Evolutionary conservation across 208 protist genomes (phyloP), one percentile per base, ranked within the genome.

Genomic region (Tetramitus jugosus): DNA sequence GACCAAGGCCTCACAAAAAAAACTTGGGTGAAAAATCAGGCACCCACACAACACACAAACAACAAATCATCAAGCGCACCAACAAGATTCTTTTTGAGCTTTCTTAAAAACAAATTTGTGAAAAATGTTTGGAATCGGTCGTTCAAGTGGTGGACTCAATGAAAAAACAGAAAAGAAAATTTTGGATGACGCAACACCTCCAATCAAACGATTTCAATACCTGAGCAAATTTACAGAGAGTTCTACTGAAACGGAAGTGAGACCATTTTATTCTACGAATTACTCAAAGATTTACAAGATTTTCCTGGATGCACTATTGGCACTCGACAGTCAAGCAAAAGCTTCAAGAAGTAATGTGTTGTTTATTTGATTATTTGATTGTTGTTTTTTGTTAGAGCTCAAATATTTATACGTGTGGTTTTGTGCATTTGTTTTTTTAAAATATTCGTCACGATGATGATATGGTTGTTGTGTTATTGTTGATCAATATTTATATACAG

Each of bases 111-210:
- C n/a, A n/a, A n/a, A n/a, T n/a, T n/a, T n/a, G n/a, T n/a, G n/a
- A n/a, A n/a, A n/a, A n/a, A n/a, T n/a, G n/a, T n/a, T n/a, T n/a
- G n/a, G n/a, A n/a, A n/a, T n/a, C n/a, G n/a, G n/a, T n/a, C n/a
- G 56, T 62, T 62, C 56, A 0, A 62, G 26, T 29, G 56, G 56
- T 37, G 35, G 20, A 37, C 26, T 62, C 13, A 29, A 29, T 33
- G n/a, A 20, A 62, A 62, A 62, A 29, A 29, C n/a, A 10, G 56
- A 62, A 29, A 62, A 62, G 56, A 62, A 62, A 62, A 62, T 62
- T 62, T 29, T 62, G 10, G 56, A 62, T 8, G 56, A 62, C 6
- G 35, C 14, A 37, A 29, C n/a, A 62, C 56, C n/a, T 10, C 56
- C 56, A 31, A 37, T 62, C n/a, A 62, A 62, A 62, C n/a, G 56